Percentiles rank a stretch among this genome's conserved stretches.
phyloP scores from a whole-genome alignment of 495 filamentous ascomycete genomes.

The Aspergillus bertholletiae region DNA sequence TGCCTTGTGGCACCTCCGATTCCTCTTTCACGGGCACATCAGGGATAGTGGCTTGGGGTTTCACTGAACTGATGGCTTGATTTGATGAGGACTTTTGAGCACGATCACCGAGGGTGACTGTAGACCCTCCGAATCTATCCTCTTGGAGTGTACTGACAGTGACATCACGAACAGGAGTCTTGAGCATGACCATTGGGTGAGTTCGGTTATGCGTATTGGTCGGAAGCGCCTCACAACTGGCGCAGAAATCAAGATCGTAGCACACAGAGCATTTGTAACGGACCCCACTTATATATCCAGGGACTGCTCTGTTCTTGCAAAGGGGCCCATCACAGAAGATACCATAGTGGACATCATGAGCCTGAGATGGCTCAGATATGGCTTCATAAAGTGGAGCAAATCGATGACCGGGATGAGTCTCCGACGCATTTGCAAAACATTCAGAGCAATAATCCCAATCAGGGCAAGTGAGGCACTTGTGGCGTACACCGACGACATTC shows the following conservation, averaged over 20 bases:
- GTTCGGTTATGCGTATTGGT: constrained; percentile 84
- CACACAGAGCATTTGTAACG: constrained; percentile 98
- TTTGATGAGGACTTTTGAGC: constrained; percentile 39
- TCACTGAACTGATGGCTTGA: constrained; percentile 44
- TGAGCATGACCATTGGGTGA: constrained; percentile 96
- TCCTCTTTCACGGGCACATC: constrained; percentile 57
- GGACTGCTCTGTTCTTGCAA: constrained; percentile 57
- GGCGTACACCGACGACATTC: constrained; percentile 82
- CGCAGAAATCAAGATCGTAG: constrained; percentile 94
- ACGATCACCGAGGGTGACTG: constrained; percentile 68
- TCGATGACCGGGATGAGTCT: constrained; percentile 78
- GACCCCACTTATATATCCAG: constrained; percentile 73
- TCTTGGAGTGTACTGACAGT: constrained; percentile 81
- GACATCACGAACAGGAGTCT: constrained; percentile 86
- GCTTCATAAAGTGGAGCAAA: constrained; percentile 87
- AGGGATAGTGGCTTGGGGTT: constrained; percentile 56
- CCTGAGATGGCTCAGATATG: constrained; percentile 52
- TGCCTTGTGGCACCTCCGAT: constrained; percentile 62
- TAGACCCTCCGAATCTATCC: constrained; percentile 56
- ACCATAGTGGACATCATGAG: constrained; percentile 63
- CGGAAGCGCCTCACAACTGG: constrained; percentile 85
- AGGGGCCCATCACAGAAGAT: constrained; percentile 96
- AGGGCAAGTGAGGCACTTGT: constrained; percentile 96
- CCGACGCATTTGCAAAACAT: constrained; percentile 62
- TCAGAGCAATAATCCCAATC: constrained; percentile 95